phyloP scores from a whole-genome alignment of 106 monocot genomes.

The Chionographis japonica region DNA sequence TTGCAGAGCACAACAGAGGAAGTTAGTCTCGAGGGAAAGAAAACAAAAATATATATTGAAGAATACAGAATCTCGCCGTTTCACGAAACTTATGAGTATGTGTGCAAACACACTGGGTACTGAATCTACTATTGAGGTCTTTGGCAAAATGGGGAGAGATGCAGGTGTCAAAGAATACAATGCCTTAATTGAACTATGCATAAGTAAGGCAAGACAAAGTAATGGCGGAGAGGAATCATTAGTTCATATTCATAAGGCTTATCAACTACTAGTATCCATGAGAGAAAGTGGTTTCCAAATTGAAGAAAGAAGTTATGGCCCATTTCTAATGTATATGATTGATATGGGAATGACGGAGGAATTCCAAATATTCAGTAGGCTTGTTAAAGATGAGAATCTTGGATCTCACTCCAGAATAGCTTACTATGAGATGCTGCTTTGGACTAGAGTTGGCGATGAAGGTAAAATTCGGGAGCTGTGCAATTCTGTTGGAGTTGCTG shows the following conservation, averaged over 20 bases:
- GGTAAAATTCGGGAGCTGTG: conserved; percentile 57
- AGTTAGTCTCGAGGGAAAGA: conserved; percentile 55
- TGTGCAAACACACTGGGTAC: conserved; percentile 64
- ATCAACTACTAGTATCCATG: conserved; percentile 60
- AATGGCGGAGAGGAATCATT: conserved; percentile 28
- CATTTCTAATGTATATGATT: conserved; percentile 64
- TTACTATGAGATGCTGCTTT: conserved; percentile 83
- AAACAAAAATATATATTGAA: conserved; percentile 55
- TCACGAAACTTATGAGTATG: conserved; percentile 50
- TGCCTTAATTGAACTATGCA: conserved; percentile 56
- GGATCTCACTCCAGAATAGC: conserved; percentile 42
- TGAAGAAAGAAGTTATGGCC: conserved; percentile 60
- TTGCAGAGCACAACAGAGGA: conserved; percentile 23
- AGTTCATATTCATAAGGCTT: conserved; percentile 36
- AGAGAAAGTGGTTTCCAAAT: conserved; percentile 76
- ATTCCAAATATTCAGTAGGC: conserved; percentile 49
- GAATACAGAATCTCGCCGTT: conserved; percentile 48
- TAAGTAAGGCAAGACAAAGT: conserved; percentile 47
- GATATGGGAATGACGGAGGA: conserved; percentile 66
- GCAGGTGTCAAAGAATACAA: conserved; percentile 70
- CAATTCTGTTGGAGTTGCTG: conserved; percentile 15
- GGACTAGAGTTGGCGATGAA: conserved; percentile 65
- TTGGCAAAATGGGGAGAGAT: conserved; percentile 67
- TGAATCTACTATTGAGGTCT: conserved; percentile 60
- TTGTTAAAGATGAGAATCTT: conserved; percentile 53